Base-by-base conservation (phyloP, 768 basidiomycete genomes). In the Strobilomyces echinocephalus region DNA sequence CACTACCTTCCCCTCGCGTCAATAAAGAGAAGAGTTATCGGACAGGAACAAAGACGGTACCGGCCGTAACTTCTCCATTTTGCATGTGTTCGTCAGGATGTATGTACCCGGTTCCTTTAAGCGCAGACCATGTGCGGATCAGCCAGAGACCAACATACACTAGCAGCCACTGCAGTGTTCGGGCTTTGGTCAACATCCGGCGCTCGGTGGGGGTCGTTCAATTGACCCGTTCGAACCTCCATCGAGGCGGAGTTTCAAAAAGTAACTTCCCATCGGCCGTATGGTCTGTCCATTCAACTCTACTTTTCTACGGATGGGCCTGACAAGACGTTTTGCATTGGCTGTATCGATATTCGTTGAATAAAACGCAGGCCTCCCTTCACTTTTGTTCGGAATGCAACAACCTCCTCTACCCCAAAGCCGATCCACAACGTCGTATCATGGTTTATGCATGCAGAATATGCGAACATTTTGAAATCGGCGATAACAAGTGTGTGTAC, bases 321-420 rank as follows among this genome's bases (percentile, higher is more conserved):
- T 70, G 35, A 69, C 49, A 28, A 46, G 34, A 20, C 31, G 14
- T 34, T 24, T 60, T 53, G 18, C 30, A 34, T 46, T 31, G 48
- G 10, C 7, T 44, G 18, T 38, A 21, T 52, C 20, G 34, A 28
- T 21, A 18, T 26, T 30, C 26, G 18, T 48, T 36, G 42, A 39
- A 46, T 35, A 9, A 30, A 30, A 30, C 5, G 5, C 54, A 91
- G 89, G 85, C 90, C 11, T 88, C 88, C 2, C 82, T 95, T 28
- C 84, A 90, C 60, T 95, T 95, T 72, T 95, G 93, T 64, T 85
- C 84, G 36, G 93, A 95, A 77, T 95, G 93, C 77, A 94, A 95
- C 74, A 95, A 97, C 67, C 79, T 97, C 28, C 78, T 97, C 49
- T 95, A 95, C 69, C 93, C 93, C 20, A 86, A 94, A 73, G 94